These are phyloP conservation scores for Aspergillus tubingensis DNA, from an alignment of 2,329 filamentous ascomycete genomes.

Conservation along the genomic window DNA sequence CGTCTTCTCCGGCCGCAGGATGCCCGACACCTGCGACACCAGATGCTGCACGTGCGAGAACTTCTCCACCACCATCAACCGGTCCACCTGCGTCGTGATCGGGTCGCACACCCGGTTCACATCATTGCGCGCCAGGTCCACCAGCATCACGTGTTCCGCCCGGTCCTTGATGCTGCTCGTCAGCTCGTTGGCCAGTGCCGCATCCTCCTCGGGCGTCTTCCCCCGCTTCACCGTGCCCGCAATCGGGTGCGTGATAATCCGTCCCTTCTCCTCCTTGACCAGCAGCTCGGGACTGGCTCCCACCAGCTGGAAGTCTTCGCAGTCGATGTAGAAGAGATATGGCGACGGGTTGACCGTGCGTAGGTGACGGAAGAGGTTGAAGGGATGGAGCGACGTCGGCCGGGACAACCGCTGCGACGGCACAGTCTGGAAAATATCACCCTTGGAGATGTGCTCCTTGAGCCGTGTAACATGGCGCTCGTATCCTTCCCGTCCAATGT, in stretches of 20 bases:
- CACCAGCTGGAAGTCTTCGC: conserved; percentile 88
- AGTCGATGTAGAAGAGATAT: conserved; percentile 95
- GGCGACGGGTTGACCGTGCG: conserved; percentile 97
- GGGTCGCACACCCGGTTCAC: conserved; percentile 95
- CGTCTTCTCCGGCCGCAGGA: conserved; percentile 79
- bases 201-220: conserved; percentile 77
- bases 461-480: conserved; percentile 82
- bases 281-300: conserved; percentile 93
- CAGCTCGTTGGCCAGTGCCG: conserved; percentile 73
- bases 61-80: conserved; percentile 88
- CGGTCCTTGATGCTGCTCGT: conserved; percentile 83
- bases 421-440: conserved; percentile 97
- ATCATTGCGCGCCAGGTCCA: conserved; percentile 94
- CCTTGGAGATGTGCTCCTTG: conserved; percentile 86
- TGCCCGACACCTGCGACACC: conserved; percentile 90
- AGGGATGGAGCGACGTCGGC: conserved; percentile 87
- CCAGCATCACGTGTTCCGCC: conserved; percentile 95
- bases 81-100: conserved; percentile 82
- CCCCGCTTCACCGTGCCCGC: conserved; percentile 92
- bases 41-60: conserved; percentile 98
- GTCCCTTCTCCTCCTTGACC: conserved; percentile 82
- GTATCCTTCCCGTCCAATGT: conserved; percentile 86
- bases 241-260: conserved; percentile 95
- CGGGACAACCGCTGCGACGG: conserved; percentile 91
- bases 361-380: conserved; percentile 96